Base-by-base conservation (phyloP, 2,329 filamentous ascomycete species). In the Coniochaeta sp. region DNA sequence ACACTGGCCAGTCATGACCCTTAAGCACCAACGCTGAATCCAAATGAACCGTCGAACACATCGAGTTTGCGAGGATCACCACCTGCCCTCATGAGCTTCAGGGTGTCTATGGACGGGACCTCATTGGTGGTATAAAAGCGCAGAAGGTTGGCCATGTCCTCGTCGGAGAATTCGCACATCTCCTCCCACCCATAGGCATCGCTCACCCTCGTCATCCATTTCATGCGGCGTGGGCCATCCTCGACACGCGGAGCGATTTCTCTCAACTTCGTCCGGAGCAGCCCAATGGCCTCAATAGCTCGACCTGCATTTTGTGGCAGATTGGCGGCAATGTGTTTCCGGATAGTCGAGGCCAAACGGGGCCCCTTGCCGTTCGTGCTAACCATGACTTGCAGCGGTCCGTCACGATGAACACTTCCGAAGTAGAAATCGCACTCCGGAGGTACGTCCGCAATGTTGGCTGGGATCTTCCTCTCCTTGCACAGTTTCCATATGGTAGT, bases 381-480 rank as follows among this genome's bases (percentile, higher is more conserved):
- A 67, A 99, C 93, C 95, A 99, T 99, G 69, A 99, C 89, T 78
- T 99, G 95, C 62, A 99, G 76, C 6, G 95, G 95, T 0, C 95
- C 95, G 72, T 99, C 95, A 57, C 95, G 88, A 75, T 99, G 91
- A 42, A 97, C 88, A 71, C 90, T 95, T 63, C 95, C 95, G 77
- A 99, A 99, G 80, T 97, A 99, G 72, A 99, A 99, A 71, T 99
- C 95, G 75, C 95, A 99, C 74, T 99, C 95, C 0, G 91, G 84
- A 0, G 95, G 95, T 3, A 99, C 95, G 72, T 99, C 95, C 66
- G 95, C 95, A 65, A 99, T 96, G 74, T 99, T 99, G 60, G 92
- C 93, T 6, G 92, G 86, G 65, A 98, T 90, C 62, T 86, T 86
- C 62, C 81, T 83, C 72, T 91, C 83, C 74, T 96, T 93, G 82